Percentiles rank a stretch among this genome's conserved stretches.
Conservation (phyloP, 2,329 filamentous ascomycete species). For the Elsinoe perseae region DNA sequence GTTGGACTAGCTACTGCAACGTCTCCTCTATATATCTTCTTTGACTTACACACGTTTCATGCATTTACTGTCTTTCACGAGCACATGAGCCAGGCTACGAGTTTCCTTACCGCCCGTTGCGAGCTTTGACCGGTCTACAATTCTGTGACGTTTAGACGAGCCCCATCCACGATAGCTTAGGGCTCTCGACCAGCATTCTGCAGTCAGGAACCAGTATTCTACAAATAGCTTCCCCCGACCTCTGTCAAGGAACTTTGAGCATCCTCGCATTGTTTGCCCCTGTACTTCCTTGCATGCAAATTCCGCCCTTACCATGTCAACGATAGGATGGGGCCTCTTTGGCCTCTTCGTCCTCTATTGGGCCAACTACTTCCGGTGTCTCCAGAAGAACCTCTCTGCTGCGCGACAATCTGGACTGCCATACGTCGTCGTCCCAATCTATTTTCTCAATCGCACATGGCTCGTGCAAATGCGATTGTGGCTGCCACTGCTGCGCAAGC, state of each 20-base stretch:
- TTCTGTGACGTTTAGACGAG: conserved; percentile 1
- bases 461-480: conserved; percentile 48
- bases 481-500: conserved; percentile 47
- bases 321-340: conserved; percentile 23
- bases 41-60: neutral
- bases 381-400: conserved; percentile 35
- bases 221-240: neutral
- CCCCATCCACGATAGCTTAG: neutral
- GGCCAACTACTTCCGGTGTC: conserved; percentile 30
- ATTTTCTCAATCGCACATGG: conserved; percentile 48
- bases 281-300: neutral
- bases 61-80: neutral
- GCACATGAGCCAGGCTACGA: neutral
- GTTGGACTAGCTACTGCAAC: neutral
- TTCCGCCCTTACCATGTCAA: conserved; percentile 22
- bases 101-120: neutral
- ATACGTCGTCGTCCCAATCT: conserved; percentile 36
- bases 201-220: neutral
- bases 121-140: conserved; percentile 7
- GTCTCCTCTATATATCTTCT: neutral
- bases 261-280: neutral
- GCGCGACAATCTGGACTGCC: conserved; percentile 42
- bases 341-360: conserved; percentile 31
- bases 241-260: neutral
- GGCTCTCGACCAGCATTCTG: neutral